A percentile compares a stretch with the other conserved stretches of the same genome.
Evolutionary conservation across 2,329 filamentous ascomycete species (phyloP).

Genomic region (Cladosporium sp.): DNA sequence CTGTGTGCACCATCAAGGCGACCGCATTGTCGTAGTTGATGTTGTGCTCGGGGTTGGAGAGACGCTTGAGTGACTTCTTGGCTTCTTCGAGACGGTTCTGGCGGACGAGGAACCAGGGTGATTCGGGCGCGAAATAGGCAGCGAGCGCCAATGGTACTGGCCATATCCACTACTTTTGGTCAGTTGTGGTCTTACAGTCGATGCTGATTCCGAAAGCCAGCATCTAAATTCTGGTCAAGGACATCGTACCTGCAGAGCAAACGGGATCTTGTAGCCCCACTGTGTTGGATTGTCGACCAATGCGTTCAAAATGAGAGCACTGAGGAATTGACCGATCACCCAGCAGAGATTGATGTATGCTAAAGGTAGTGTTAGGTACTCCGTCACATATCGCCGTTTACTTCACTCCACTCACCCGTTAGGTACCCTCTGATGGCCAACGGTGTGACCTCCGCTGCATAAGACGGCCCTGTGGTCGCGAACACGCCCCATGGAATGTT

Average conservation of each 20-base stretch:
- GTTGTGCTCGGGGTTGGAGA: constrained; percentile 30
- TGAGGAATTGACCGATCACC: constrained; percentile 43
- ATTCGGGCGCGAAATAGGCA: constrained; percentile 28
- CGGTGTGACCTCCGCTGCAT: constrained; percentile 54
- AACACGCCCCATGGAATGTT: constrained; percentile 64
- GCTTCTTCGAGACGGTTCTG: constrained; percentile 26
- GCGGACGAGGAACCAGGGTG: constrained; percentile 30
- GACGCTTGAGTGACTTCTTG: constrained; percentile 21
- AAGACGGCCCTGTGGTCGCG: constrained; percentile 61
- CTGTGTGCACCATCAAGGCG: constrained; percentile 44
- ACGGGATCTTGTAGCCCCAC: constrained; percentile 46
- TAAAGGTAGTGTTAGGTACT: constrained; percentile 37
- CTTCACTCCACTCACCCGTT: constrained; percentile 43
- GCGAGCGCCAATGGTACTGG: constrained; percentile 35
- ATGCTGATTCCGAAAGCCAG: neutral
- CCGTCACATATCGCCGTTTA: neutral
- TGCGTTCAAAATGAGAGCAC: constrained; percentile 38
- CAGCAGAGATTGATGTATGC: constrained; percentile 51
- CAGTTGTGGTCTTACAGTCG: neutral
- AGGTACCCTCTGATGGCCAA: constrained; percentile 49
- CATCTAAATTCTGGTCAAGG: neutral
- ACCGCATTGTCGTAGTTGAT: constrained; percentile 36
- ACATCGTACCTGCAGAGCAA: constrained; percentile 36
- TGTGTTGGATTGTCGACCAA: constrained; percentile 34
- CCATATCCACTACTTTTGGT: constrained; percentile 45